Evolutionary conservation across 345 rosid species (phyloP).

Genomic region (Cardamine occulta): DNA sequence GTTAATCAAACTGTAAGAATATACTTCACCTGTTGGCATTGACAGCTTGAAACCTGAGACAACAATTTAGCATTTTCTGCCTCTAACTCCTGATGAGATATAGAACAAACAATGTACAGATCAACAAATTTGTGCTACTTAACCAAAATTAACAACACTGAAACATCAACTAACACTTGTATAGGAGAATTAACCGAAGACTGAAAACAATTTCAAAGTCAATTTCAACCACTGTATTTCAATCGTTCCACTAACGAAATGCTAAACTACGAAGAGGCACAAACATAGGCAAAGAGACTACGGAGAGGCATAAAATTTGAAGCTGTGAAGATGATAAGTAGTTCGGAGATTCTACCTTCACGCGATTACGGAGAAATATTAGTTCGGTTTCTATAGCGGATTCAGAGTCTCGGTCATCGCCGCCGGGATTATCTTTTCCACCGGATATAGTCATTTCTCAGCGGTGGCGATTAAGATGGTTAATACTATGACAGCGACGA

Average conservation of each 20-base stretch:
- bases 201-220: background rate
- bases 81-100: slow-evolving; percentile 60
- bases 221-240: background rate
- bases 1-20: slow-evolving; percentile 7
- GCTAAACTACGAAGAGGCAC: background rate
- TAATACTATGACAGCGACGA: background rate
- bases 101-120: background rate
- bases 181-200: background rate
- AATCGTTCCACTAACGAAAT: slow-evolving; percentile 13
- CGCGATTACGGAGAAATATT: slow-evolving; percentile 50
- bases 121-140: slow-evolving; percentile 7
- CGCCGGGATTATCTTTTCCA: slow-evolving; percentile 16
- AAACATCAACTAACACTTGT: background rate
- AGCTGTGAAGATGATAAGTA: background rate
- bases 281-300: background rate
- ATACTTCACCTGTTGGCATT: slow-evolving; percentile 57
- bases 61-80: slow-evolving; percentile 59
- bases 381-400: slow-evolving; percentile 38
- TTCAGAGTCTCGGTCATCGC: slow-evolving; percentile 23
- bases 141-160: background rate
- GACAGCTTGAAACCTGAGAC: slow-evolving; percentile 55
- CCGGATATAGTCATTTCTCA: slow-evolving; percentile 35
- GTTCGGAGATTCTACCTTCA: slow-evolving; percentile 45
- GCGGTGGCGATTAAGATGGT: background rate
- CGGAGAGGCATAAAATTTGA: background rate